Percentiles rank a stretch among this genome's conserved stretches.
phyloP scores from a whole-genome alignment of 352 stramenopile genomes.

The Phytophthora citrophthora region DNA sequence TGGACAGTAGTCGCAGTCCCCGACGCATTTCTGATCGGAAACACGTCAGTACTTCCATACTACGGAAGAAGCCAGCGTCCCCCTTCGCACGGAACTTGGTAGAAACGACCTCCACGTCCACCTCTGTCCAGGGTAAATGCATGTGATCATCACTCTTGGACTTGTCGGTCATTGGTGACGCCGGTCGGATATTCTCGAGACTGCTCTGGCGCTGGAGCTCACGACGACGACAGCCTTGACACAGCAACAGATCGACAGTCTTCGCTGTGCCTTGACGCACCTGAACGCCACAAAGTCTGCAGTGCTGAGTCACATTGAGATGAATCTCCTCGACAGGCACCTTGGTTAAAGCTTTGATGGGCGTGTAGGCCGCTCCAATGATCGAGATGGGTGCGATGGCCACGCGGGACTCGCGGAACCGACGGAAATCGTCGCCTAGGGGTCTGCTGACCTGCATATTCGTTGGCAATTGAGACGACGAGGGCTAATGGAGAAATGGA shows the following conservation, averaged over 20 bases:
- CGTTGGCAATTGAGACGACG: neutral
- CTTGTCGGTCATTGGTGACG: conserved; percentile 16
- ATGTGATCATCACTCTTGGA: conserved; percentile 4
- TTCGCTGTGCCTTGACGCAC: conserved; percentile 2
- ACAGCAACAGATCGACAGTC: conserved; percentile 1
- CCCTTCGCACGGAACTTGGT: conserved; percentile 7
- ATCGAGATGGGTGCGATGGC: conserved; percentile 13
- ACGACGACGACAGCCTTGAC: conserved; percentile 19
- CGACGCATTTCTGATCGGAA: conserved; percentile 29
- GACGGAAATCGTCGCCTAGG: conserved; percentile 12
- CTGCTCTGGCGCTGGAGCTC: conserved; percentile 15
- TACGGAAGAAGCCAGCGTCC: conserved; percentile 20
- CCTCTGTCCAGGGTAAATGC: conserved; percentile 7
- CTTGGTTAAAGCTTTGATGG: conserved; percentile 2
- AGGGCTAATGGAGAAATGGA: conserved; percentile 14
- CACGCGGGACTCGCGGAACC: conserved; percentile 9
- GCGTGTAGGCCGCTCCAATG: conserved; percentile 1
- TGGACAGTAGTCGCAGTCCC: conserved; percentile 25
- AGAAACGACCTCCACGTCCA: neutral
- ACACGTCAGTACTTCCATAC: conserved; percentile 33
- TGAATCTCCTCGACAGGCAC: conserved; percentile 12
- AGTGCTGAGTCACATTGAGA: conserved; percentile 22
- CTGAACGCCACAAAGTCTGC: conserved; percentile 7
- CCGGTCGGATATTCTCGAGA: conserved; percentile 25
- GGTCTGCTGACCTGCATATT: conserved; percentile 22